Evolutionary conservation across 768 basidiomycete species (phyloP).

Genomic region (Megacollybia marginata): DNA sequence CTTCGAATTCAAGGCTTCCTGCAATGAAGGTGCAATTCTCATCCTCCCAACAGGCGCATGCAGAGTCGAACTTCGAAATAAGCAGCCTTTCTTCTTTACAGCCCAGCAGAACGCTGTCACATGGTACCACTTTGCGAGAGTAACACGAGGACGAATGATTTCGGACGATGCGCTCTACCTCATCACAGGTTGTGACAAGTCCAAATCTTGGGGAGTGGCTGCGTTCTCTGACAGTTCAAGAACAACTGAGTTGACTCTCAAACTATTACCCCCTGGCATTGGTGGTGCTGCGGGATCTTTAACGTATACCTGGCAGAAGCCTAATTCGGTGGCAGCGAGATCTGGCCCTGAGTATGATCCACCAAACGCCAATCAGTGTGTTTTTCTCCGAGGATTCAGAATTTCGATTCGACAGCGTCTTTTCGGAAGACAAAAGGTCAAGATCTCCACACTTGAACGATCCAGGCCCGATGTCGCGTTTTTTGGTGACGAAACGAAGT

Average conservation of each 20-base stretch:
- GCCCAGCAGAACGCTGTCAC: neutral
- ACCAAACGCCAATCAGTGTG: slow-evolving; percentile 1
- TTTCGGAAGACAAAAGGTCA: neutral
- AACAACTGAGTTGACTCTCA: neutral
- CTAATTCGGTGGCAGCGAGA: neutral
- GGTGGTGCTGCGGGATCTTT: neutral
- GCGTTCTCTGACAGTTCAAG: neutral
- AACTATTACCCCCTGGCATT: neutral
- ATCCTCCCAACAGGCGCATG: neutral
- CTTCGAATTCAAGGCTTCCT: neutral
- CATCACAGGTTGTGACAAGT: slow-evolving; percentile 2
- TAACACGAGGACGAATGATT: neutral
- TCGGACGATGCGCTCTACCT: slow-evolving; percentile 1
- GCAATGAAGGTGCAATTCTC: neutral
- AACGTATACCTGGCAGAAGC: neutral
- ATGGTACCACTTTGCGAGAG: neutral
- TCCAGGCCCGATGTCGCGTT: too few species aligned
- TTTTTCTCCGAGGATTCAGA: slow-evolving; percentile 1
- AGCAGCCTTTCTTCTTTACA: neutral
- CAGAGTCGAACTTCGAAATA: neutral
- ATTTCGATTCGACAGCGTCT: neutral
- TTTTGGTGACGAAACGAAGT: too few species aligned
- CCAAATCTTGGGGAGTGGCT: neutral
- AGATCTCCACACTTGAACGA: too few species aligned
- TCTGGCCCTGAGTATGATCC: neutral